Evolutionary conservation across 2,329 filamentous ascomycete species (phyloP).

Genomic region (Blastomyces percursus): DNA sequence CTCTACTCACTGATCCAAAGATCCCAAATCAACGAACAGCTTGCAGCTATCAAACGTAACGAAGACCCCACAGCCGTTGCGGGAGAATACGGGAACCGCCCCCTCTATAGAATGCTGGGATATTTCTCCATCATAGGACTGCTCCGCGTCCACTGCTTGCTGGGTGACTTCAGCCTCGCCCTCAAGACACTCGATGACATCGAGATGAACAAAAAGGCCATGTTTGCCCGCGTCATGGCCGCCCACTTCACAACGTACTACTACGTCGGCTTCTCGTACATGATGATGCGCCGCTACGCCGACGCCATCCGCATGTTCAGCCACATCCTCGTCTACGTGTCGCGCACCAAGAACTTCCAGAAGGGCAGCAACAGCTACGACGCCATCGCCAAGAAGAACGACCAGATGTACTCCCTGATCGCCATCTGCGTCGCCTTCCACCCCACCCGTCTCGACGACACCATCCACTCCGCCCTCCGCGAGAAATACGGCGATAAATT

Average conservation of each 20-base stretch:
- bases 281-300: conserved; percentile 99
- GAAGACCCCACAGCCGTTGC: conserved; percentile 82
- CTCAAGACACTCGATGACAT: conserved; percentile 99
- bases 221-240: conserved; percentile 99
- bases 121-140: conserved; percentile 99
- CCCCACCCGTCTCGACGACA: conserved; percentile 93
- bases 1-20: conserved; percentile 98
- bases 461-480: conserved; percentile 91
- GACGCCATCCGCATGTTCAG: conserved; percentile 99
- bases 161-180: conserved; percentile 95
- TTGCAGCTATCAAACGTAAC: conserved; percentile 85
- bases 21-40: conserved; percentile 96
- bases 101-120: conserved; percentile 93
- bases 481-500: conserved; percentile 99
- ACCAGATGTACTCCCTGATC: conserved; percentile 99
- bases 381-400: conserved; percentile 99
- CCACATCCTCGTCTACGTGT: conserved; percentile 98
- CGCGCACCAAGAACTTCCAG: conserved; percentile 99
- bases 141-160: conserved; percentile 85
- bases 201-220: conserved; percentile 99
- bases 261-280: conserved; percentile 99
- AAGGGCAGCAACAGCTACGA: conserved; percentile 87
- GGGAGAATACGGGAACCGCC: conserved; percentile 88
- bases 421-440: conserved; percentile 98
- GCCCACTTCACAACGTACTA: conserved; percentile 99